These are phyloP conservation scores for Roridomyces roridus DNA, from an alignment of 768 basidiomycete species.

Conservation along the genomic window DNA sequence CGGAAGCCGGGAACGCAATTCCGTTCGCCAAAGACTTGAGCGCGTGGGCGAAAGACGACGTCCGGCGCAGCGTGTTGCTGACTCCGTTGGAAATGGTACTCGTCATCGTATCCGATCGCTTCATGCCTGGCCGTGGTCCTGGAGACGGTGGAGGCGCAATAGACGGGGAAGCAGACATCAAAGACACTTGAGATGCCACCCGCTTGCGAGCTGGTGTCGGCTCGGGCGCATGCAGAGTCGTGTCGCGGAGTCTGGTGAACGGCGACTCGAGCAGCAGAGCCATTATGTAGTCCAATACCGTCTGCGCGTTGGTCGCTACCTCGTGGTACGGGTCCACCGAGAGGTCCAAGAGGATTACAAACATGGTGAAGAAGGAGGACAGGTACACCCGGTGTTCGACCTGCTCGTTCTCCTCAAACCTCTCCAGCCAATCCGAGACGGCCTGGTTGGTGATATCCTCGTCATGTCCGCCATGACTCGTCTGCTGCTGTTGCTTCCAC, in stretches of 20 bases:
- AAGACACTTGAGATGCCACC: constrained; percentile 52
- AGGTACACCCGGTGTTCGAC: constrained; percentile 84
- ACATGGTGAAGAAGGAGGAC: constrained; percentile 95
- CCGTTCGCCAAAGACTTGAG: constrained; percentile 73
- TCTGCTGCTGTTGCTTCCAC: constrained; percentile 54
- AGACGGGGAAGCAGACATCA: constrained; percentile 57
- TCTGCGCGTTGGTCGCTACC: constrained; percentile 89
- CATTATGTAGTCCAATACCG: constrained; percentile 90
- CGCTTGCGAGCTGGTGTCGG: constrained; percentile 49
- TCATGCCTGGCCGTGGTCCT: constrained; percentile 52
- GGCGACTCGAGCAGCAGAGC: constrained; percentile 90
- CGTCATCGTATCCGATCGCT: constrained; percentile 67
- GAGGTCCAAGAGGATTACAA: constrained; percentile 85
- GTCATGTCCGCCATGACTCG: constrained; percentile 58
- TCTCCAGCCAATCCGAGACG: constrained; percentile 79
- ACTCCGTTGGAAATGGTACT: constrained; percentile 67
- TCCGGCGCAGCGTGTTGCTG: constrained; percentile 73
- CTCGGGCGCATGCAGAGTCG: constrained; percentile 63
- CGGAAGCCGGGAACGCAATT: constrained; percentile 68
- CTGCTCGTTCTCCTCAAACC: constrained; percentile 70
- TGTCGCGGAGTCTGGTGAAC: constrained; percentile 75
- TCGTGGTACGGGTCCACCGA: constrained; percentile 94
- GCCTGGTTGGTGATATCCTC: constrained; percentile 71
- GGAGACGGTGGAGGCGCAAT: constrained; percentile 43
- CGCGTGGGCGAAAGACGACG: constrained; percentile 82